Evolutionary conservation across 2,329 filamentous ascomycete genomes (phyloP).

Genomic region (Nemania sp.): DNA sequence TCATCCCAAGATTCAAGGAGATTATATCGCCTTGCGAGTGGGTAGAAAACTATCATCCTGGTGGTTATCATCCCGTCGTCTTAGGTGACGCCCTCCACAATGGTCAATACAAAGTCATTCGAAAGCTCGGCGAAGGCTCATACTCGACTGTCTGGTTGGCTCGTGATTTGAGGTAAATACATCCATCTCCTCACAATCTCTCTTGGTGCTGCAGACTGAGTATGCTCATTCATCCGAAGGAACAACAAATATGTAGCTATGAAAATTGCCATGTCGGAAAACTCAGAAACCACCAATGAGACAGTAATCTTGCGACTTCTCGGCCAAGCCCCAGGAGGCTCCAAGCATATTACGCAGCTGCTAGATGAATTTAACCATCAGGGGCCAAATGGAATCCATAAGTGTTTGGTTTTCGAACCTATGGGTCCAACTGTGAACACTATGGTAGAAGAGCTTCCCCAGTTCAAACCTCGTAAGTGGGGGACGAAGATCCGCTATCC

Average conservation of each 20-base stretch:
- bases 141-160: conserved; percentile 50
- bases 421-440: conserved; percentile 56
- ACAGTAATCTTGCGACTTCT: conserved; percentile 40
- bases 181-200: conserved; percentile 14
- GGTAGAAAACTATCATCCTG: conserved; percentile 44
- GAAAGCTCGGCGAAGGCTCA: conserved; percentile 48
- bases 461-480: conserved; percentile 45
- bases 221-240: conserved; percentile 33
- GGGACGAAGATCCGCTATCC: conserved; percentile 54
- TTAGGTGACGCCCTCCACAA: conserved; percentile 47
- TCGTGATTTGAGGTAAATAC: conserved; percentile 48
- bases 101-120: conserved; percentile 47
- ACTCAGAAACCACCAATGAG: conserved; percentile 38
- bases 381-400: conserved; percentile 59
- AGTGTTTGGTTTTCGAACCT: conserved; percentile 58
- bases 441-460: conserved; percentile 50
- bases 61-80: conserved; percentile 47
- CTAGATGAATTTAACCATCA: conserved; percentile 54
- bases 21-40: conserved; percentile 51
- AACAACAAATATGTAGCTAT: conserved; percentile 47
- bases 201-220: no score
- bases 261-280: conserved; percentile 40
- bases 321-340: conserved; percentile 35
- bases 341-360: conserved; percentile 51
- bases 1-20: no score